Percentiles rank a stretch among this genome's conserved stretches.
These are phyloP conservation scores for Wallacemonas rigidus DNA, from an alignment of 208 protist genomes.

Conservation along the genomic window DNA sequence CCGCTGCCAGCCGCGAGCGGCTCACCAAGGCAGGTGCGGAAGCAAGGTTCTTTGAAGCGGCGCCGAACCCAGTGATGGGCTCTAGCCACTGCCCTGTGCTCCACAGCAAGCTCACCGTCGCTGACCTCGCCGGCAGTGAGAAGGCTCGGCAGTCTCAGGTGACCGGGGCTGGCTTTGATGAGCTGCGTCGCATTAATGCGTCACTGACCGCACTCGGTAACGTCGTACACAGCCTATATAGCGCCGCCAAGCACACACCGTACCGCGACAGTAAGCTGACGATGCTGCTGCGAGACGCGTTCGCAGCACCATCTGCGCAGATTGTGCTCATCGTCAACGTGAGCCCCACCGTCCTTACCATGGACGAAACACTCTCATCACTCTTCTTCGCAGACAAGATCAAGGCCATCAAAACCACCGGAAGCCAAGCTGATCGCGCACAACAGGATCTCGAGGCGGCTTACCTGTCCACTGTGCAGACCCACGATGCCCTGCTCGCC, in stretches of 20 bases:
- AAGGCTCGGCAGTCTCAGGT: constrained; percentile 65
- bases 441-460: constrained; percentile 24
- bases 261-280: constrained; percentile 90
- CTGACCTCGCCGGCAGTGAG: constrained; percentile 92
- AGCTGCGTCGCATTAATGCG: constrained; percentile 88
- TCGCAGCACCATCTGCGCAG: constrained; percentile 54
- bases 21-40: background rate
- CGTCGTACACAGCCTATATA: constrained; percentile 78
- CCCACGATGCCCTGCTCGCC: constrained; percentile 47
- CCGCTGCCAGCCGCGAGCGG: background rate
- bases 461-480: constrained; percentile 39
- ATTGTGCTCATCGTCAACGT: constrained; percentile 84
- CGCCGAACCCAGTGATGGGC: constrained; percentile 39
- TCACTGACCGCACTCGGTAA: constrained; percentile 91
- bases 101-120: constrained; percentile 78
- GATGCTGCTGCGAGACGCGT: constrained; percentile 72
- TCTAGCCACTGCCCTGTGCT: constrained; percentile 36
- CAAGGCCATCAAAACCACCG: constrained; percentile 46
- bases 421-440: constrained; percentile 3
- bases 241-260: constrained; percentile 60
- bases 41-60: constrained; percentile 27
- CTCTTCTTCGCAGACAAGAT: constrained; percentile 88
- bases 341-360: constrained; percentile 58
- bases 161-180: constrained; percentile 56
- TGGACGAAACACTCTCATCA: constrained; percentile 78